phyloP scores from a whole-genome alignment of 352 stramenopile genomes.

The Globisporangium mamillatum region DNA sequence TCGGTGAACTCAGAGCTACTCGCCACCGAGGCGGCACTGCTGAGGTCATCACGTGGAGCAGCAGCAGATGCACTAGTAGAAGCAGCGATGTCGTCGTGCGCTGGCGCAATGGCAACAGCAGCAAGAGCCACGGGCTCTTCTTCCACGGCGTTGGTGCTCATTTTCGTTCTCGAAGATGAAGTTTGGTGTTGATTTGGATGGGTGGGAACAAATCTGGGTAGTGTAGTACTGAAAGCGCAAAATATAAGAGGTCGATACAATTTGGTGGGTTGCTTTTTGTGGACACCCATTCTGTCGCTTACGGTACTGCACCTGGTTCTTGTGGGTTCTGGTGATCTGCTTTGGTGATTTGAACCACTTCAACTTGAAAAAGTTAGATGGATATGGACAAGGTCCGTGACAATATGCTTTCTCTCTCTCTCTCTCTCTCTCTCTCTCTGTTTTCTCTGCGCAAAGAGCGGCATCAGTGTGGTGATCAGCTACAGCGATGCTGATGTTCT shows the following conservation, averaged over 20 bases:
- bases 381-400: background rate
- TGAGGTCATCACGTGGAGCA: background rate
- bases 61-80: background rate
- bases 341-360: background rate
- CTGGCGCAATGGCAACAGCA: background rate
- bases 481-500: background rate
- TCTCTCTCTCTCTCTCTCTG: background rate
- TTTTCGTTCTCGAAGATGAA: background rate
- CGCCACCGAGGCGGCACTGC: conserved; percentile 2
- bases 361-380: background rate
- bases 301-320: background rate
- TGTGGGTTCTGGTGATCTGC: background rate
- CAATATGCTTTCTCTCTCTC: background rate
- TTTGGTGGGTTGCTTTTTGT: background rate
- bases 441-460: background rate
- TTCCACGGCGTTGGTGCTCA: background rate
- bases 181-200: background rate
- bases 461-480: background rate
- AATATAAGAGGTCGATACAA: background rate
- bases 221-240: background rate
- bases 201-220: background rate
- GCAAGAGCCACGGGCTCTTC: background rate
- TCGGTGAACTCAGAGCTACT: background rate
- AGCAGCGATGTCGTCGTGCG: conserved; percentile 1
- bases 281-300: background rate